Base-by-base conservation (phyloP, 441 rosid species). In the Corymbia citriodora region DNA sequence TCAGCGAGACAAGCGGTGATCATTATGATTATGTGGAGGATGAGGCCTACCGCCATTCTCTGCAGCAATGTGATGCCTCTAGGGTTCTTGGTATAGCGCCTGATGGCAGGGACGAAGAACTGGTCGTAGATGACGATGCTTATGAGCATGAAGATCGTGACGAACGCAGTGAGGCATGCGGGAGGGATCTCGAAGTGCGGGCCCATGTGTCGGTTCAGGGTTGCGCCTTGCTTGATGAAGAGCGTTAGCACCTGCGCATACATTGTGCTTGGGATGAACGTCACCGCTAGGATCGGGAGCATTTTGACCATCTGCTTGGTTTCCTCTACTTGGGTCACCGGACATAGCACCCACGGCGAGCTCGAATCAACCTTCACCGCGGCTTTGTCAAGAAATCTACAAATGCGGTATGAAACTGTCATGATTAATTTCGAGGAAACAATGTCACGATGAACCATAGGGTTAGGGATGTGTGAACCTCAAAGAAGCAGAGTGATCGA, bases 11-110 rank as follows among this genome's bases (percentile, higher is more conserved):
- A 93, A 88, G 94, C 91, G 2, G 40, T 74, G 57, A 92, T 48
- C 95, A 92, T 92, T 68, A 92, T 89, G 10, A 91, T 55, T 52
- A 92, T 50, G 29, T 93, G 94, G 63, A 93, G 14, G 70, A 91
- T 21, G 53, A 94, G 68, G 33, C 95, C 94, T 10, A 91, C 90
- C 70, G 94, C 94, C 94, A 93, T 93, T 90, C 95, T 91, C 52
- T 92, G 95, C 54, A 94, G 94, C 90, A 93, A 63, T n/a, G 95
- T 92, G 92, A 94, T 92, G 86, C 93, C 95, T 89, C 95, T 90
- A 2, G 94, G 94, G 61, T 94, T 94, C 50, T 88, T 82, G 3
- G 95, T 93, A 90, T 91, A 92, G 40, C 89, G 91, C 83, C 92
- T 88, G 61, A 89, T 18, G 27, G 50, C 8, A 1, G 93, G 93